Base-by-base conservation (phyloP, 768 basidiomycete genomes). In the Mycena crocata region DNA sequence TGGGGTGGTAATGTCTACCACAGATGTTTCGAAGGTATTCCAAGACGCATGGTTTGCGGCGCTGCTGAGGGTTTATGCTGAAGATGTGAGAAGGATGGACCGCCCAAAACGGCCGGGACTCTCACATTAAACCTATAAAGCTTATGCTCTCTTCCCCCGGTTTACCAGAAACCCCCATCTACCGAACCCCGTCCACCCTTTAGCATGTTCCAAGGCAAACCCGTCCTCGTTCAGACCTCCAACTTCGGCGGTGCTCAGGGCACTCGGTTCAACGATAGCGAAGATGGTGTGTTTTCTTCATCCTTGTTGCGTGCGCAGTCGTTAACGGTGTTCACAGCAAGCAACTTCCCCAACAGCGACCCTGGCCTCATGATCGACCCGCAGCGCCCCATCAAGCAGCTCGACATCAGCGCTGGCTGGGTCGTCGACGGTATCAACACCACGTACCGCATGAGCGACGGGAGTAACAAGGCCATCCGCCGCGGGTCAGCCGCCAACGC, bases 191-290 rank as follows among this genome's bases (percentile, higher is more conserved):
- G 39, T 59, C 34, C 59, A 28, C 24, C 28, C 50, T 17, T 61
- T 32, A 52, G 30, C 50, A 65, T 65, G 64, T 59, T 40, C 57
- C 64, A 65, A 52, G 35, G 42, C 34, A 59, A 59, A 52, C 64
- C 64, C 14, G 64, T 58, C 45, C 24, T 58, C 24, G 57, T 65
- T 40, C 64, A 65, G 50, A 65, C 64, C n/a, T 65, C 64, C 24
- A 65, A 57, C 64, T 65, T 65, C 42, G 64, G 64, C 49, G 64
- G 64, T 28, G 44, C 57, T 15, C 55, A 65, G 42, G 64, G 57
- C 37, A 65, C 64, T 14, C 7, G 24, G 12, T 65, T 65, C 49
- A 65, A 65, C 40, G 64, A 65, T 14, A 51, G 12, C n/a, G 17
- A 51, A n/a, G 28, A 28, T 42, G 64, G 64, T 59, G 15, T 5